Percentiles rank a stretch among this genome's conserved stretches.
Evolutionary conservation across 2,329 filamentous ascomycete genomes (phyloP).

Genomic region (Colletotrichum echinochloae): DNA sequence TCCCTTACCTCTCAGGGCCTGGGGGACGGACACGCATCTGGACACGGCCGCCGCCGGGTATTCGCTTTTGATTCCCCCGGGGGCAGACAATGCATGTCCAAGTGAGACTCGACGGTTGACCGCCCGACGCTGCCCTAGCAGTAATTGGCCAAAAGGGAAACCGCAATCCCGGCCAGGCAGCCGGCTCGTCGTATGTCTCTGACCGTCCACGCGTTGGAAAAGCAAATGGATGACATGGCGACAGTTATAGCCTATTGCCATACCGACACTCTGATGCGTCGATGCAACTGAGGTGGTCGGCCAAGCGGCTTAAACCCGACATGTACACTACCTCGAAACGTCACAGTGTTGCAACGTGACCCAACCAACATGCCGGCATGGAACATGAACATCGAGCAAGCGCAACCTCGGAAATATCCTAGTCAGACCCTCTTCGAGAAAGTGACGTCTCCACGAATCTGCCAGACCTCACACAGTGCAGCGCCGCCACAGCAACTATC

Average conservation of each 20-base stretch:
- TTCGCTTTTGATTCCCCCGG: neutral
- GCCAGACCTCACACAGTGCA: constrained; percentile 23
- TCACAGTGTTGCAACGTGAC: constrained; percentile 9
- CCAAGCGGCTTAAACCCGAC: neutral
- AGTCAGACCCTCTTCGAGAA: constrained; percentile 8
- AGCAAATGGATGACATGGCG: no score
- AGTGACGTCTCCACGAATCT: constrained; percentile 19
- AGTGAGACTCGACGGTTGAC: constrained; percentile 14
- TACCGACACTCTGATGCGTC: constrained; percentile 7
- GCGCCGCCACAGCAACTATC: constrained; percentile 19
- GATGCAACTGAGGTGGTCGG: neutral
- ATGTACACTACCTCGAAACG: constrained; percentile 9
- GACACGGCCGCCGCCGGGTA: neutral
- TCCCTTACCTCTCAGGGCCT: constrained; percentile 22
- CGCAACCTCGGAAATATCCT: constrained; percentile 12
- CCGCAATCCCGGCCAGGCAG: constrained; percentile 15
- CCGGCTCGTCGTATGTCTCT: constrained; percentile 20
- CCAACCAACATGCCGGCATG: constrained; percentile 8
- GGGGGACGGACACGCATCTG: constrained; percentile 3
- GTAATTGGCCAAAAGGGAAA: neutral
- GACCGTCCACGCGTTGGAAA: neutral
- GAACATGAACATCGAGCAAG: neutral
- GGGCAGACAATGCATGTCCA: neutral
- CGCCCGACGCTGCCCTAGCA: neutral
- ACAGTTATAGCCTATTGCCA: constrained; percentile 4